Evolutionary conservation across 2,329 filamentous ascomycete genomes (phyloP).

Genomic region (Cadophora malorum): DNA sequence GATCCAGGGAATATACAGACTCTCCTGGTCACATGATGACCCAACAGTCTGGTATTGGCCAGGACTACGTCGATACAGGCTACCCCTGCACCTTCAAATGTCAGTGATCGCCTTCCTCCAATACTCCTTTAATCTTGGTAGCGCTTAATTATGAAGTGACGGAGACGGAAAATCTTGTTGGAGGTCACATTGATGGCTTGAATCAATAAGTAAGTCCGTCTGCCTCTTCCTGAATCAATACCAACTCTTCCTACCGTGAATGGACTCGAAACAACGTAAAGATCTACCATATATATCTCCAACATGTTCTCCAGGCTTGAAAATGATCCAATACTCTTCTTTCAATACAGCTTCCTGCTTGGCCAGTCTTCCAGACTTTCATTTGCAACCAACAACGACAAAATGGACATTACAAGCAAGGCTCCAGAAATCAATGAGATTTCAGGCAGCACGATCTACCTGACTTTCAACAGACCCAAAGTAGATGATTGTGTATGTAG

Average conservation of each 20-base stretch:
- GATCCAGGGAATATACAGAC: background rate
- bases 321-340: background rate
- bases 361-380: background rate
- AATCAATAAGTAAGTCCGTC: background rate
- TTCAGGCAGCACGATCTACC: slow-evolving; percentile 34
- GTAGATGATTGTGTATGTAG: slow-evolving; percentile 38
- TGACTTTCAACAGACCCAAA: slow-evolving; percentile 39
- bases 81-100: background rate
- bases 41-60: slow-evolving; percentile 3
- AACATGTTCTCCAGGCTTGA: background rate
- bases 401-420: background rate
- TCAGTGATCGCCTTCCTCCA: background rate
- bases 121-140: background rate
- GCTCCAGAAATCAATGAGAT: slow-evolving; percentile 30
- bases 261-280: background rate
- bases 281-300: background rate
- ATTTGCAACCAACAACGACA: background rate
- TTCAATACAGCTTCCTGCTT: background rate
- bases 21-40: background rate
- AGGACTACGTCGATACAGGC: background rate
- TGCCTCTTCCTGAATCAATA: background rate
- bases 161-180: background rate
- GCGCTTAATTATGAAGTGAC: too few relatives aligned
- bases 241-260: background rate
- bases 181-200: background rate